Percentiles rank a stretch among this genome's conserved stretches.
phyloP scores from a whole-genome alignment of 139 green algal species.

The Pedinophyceae sp. region DNA sequence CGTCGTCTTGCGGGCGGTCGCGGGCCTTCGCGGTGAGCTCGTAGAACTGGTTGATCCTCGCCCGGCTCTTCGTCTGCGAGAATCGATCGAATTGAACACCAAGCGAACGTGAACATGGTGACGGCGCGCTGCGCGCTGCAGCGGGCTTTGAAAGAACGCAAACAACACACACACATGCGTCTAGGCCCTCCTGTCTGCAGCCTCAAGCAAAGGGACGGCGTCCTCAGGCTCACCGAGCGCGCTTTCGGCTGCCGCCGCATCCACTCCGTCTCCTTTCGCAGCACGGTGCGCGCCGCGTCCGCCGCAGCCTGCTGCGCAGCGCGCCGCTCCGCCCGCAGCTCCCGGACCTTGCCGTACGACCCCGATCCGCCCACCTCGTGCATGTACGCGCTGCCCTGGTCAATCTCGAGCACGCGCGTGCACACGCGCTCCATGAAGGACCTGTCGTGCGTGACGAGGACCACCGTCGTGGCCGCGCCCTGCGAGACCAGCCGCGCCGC shows the following conservation, averaged over 20 bases:
- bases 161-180: too few species aligned
- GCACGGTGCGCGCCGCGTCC: slow-evolving; percentile 34
- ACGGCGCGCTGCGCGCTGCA: too few species aligned
- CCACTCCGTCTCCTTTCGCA: slow-evolving; percentile 58
- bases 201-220: too few species aligned
- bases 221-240: too few species aligned
- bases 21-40: slow-evolving; percentile 27
- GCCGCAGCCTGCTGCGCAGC: slow-evolving; percentile 29
- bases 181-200: too few species aligned
- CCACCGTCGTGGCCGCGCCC: slow-evolving; percentile 31
- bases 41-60: slow-evolving; percentile 34
- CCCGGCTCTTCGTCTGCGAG: slow-evolving; percentile 16
- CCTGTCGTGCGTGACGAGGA: slow-evolving; percentile 67
- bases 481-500: slow-evolving; percentile 28
- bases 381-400: slow-evolving; percentile 29
- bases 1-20: slow-evolving; percentile 4
- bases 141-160: too few species aligned
- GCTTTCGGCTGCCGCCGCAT: slow-evolving; percentile 65
- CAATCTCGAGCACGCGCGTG: slow-evolving; percentile 53
- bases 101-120: too few species aligned
- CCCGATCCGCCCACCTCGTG: slow-evolving; percentile 39
- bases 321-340: slow-evolving; percentile 31
- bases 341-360: slow-evolving; percentile 33
- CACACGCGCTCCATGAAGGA: slow-evolving; percentile 43
- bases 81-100: too few species aligned